Evolutionary conservation across 1,284 basidiomycete genomes (phyloP).

Genomic region (Heimioporus punctisporus): DNA sequence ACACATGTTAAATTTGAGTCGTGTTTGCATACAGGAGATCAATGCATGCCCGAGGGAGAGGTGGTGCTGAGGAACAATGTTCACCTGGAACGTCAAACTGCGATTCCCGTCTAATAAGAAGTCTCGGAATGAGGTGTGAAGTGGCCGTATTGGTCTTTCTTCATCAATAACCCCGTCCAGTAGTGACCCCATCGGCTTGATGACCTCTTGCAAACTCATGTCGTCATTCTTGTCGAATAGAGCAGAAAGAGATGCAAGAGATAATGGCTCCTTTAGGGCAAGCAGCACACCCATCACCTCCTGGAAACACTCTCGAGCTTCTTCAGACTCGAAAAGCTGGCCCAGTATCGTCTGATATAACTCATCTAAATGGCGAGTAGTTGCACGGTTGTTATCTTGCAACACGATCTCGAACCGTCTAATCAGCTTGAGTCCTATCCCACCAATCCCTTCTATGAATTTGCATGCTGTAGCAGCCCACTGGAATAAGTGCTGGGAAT

Average conservation of each 20-base stretch:
- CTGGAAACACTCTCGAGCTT: background rate
- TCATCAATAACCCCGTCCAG: background rate
- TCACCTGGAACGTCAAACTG: conserved; percentile 1
- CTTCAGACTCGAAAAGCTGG: background rate
- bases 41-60: background rate
- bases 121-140: background rate
- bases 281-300: conserved; percentile 4
- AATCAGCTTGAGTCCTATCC: background rate
- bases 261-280: conserved; percentile 5
- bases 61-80: background rate
- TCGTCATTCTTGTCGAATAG: background rate
- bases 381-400: background rate
- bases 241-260: background rate
- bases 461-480: background rate
- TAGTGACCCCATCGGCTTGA: conserved; percentile 5
- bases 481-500: background rate
- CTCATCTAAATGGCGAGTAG: background rate
- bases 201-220: background rate
- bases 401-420: background rate
- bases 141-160: too few species aligned
- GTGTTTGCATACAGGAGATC: conserved; percentile 1
- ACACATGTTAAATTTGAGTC: conserved; percentile 11
- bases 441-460: background rate
- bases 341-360: background rate
- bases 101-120: conserved; percentile 6